These are phyloP conservation scores for Achaetomiella virescens DNA, from an alignment of 495 filamentous ascomycete genomes.

Conservation along the genomic window DNA sequence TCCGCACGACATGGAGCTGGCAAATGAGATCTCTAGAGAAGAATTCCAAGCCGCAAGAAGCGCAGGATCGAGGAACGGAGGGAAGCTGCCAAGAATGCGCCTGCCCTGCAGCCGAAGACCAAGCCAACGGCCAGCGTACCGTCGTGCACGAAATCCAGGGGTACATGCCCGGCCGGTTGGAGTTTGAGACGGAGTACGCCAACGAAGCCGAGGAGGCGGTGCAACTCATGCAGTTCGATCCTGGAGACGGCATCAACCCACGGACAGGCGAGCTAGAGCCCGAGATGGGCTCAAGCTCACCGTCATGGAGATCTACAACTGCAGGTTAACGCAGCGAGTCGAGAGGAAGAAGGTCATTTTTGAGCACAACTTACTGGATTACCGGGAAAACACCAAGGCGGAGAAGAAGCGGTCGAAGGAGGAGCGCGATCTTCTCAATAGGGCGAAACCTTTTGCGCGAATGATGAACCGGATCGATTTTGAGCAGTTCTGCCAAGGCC, in stretches of 20 bases:
- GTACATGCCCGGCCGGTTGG: slow-evolving; percentile 95
- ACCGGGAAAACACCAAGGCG: slow-evolving; percentile 73
- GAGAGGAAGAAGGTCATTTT: slow-evolving; percentile 96
- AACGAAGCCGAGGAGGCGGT: slow-evolving; percentile 98
- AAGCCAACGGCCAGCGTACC: slow-evolving; percentile 93
- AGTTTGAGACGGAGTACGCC: slow-evolving; percentile 96
- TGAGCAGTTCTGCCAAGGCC: slow-evolving; percentile 70
- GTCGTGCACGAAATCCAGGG: slow-evolving; percentile 96
- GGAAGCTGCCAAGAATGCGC: slow-evolving; percentile 76
- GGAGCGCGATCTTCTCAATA: slow-evolving; percentile 81
- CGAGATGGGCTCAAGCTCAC: slow-evolving; percentile 94
- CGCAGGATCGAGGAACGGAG: slow-evolving; percentile 87
- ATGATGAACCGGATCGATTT: slow-evolving; percentile 96
- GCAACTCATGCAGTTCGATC: slow-evolving; percentile 96
- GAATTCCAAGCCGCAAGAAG: slow-evolving; percentile 94
- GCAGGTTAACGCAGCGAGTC: slow-evolving; percentile 80
- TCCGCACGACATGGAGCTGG: slow-evolving; percentile 68
- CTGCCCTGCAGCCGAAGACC: slow-evolving; percentile 80
- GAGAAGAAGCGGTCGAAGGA: slow-evolving; percentile 97
- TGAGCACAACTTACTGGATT: slow-evolving; percentile 88
- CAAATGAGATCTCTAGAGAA: slow-evolving; percentile 75
- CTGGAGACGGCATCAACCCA: slow-evolving; percentile 83
- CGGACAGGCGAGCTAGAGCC: slow-evolving; percentile 78
- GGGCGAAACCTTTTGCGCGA: slow-evolving; percentile 89
- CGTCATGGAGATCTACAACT: slow-evolving; percentile 98